Evolutionary conservation across 2,329 filamentous ascomycete genomes (phyloP), one percentile per base, ranked within the genome.

Genomic region (Diaporthe destruens): DNA sequence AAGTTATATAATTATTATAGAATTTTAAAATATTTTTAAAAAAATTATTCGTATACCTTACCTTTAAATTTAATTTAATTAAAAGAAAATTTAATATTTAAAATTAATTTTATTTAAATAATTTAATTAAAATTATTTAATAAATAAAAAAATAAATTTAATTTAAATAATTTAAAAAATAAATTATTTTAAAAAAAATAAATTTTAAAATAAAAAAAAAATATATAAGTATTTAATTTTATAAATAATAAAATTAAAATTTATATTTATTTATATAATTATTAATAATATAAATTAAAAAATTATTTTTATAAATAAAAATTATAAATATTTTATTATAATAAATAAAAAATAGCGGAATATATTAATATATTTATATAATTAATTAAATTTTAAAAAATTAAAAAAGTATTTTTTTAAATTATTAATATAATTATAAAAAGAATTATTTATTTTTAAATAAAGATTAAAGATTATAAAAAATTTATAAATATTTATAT

Each of bases 71-170:
- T n/a, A n/a, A n/a, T n/a, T n/a, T n/a, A n/a, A n/a, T n/a, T n/a
- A n/a, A n/a, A n/a, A n/a, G n/a, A n/a, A n/a, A n/a, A n/a, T 14
- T 6, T 3, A 1, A 1, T 6, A 3, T 1, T 9, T 47, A n/a
- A 47, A 47, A 0, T 20, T n/a, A n/a, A 2, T 8, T 1, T 20
- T 20, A 20, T 5, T 44, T 6, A 2, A 29, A 29, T 29, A 29
- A n/a, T n/a, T n/a, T n/a, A n/a, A n/a, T n/a, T n/a, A 6, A 47
- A 47, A 1, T 18, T 47, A 8, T 14, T 6, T 9, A n/a, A 47
- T 20, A 20, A 47, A 47, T 47, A 14, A 6, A 18, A 44, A n/a
- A 4, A 47, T 5, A 6, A 1, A 8, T 47, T 4, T 47, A 47
- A 20, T 1, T 0, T n/a, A 20, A 8, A 1, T 18, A n/a, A 47